A percentile compares a stretch with the other conserved stretches of the same genome.
Conservation (phyloP, 2,329 filamentous ascomycete genomes). For the Alternaria metachromatica region DNA sequence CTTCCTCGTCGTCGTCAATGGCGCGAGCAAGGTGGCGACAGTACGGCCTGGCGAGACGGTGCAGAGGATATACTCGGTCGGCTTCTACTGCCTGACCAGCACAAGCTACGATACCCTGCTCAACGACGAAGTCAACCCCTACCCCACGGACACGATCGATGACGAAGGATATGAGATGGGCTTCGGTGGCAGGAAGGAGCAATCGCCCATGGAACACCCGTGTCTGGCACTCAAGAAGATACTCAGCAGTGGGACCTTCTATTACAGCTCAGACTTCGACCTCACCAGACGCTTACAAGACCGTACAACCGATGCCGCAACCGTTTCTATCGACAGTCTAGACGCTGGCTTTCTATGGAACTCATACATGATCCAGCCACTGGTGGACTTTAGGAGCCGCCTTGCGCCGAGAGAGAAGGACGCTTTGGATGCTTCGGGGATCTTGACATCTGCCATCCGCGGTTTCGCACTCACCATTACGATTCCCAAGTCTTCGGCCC, state of each 20-base stretch:
- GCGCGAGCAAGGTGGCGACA: conserved; percentile 77
- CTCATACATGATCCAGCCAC: conserved; percentile 94
- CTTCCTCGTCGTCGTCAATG: conserved; percentile 88
- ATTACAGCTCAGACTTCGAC: conserved; percentile 98
- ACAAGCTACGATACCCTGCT: conserved; percentile 82
- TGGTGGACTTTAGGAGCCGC: conserved; percentile 86
- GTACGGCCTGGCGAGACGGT: conserved; percentile 88
- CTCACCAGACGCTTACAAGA: conserved; percentile 92
- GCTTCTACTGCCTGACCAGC: conserved; percentile 90
- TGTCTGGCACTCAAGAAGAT: conserved; percentile 91
- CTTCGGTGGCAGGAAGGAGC: conserved; percentile 65
- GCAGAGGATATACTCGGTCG: conserved; percentile 83
- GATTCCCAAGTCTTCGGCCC: conserved; percentile 77
- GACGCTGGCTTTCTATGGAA: conserved; percentile 97
- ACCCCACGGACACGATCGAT: conserved; percentile 60
- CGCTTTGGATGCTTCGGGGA: conserved; percentile 82
- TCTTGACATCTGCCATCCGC: conserved; percentile 91
- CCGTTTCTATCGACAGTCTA: conserved; percentile 90
- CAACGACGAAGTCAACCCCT: conserved; percentile 63
- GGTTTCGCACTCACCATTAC: conserved; percentile 90
- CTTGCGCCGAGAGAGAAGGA: conserved; percentile 76
- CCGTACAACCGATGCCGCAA: conserved; percentile 76
- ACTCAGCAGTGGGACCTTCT: conserved; percentile 91
- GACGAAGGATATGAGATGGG: conserved; percentile 61
- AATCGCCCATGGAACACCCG: conserved; percentile 80